Base-by-base conservation (phyloP, 257 asterid genomes). In the Agastache rugosa region DNA sequence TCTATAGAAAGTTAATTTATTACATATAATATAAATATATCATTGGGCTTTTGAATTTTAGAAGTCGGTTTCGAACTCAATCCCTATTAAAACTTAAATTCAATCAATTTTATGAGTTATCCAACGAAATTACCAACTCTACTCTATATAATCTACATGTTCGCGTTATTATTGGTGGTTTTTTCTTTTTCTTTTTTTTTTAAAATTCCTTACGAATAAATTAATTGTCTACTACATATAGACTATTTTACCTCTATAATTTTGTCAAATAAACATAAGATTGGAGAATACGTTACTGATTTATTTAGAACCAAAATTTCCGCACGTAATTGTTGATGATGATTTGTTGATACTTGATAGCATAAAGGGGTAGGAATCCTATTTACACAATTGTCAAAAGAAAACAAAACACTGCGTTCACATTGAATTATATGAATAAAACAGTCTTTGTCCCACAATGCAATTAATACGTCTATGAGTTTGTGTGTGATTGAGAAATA, bases 381-480 rank as follows among this genome's bases (percentile, higher is more conserved):
- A 34, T 9, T 17, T 31, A 19, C 39, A 23, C 20, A 19, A 31
- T 31, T 67, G 75, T 78, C 75, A 73, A 72, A 78, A 78, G 75
- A 66, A 78, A 72, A 59, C 53, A n/a, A 39, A 63, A 25, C 9
- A 35, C 6, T 67, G 79, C 73, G 47, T 79, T 79, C 83, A 79
- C 83, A 79, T 73, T 68, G 63, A 37, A 37, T 37, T 47, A 59
- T 47, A 67, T 48, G 11, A 60, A 67, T 19, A 58, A 48, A 58
- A 31, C 35, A 15, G 59, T 63, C 60, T 19, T 70, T 51, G 55
- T 63, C 74, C 59, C 22, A 31, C 2, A 22, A 29, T 56, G 35
- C 63, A 58, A 71, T 5, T 3, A 58, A 23, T 12, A 58, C 64
- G n/a, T 25, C 19, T 58, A 58, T 25, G 37, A 58, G 11, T 22